Base-by-base conservation (phyloP, 495 filamentous ascomycete genomes). In the Podospora didyma region DNA sequence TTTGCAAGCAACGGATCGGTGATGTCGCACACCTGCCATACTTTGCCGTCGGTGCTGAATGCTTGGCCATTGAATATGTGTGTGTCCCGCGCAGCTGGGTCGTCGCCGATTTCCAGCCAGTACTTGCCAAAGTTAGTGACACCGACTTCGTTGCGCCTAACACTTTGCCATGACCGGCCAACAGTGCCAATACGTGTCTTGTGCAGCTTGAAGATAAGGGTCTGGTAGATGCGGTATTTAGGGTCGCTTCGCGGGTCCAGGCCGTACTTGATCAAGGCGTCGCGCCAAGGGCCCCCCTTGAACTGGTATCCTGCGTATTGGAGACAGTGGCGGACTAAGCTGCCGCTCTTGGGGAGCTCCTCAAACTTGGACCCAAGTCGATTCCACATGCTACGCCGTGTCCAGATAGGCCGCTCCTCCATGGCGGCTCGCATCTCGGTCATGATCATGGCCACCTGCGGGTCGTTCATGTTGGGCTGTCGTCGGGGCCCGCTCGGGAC, bases 11-110 rank as follows among this genome's bases (percentile, higher is more conserved):
- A 63, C 0, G 91, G 89, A 63, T 97, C 92, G 0, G 82, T 84
- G 54, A 98, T 87, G 68, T 98, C 94, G 73, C 92, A 95, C 28
- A 92, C 79, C 76, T 97, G 94, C 87, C 90, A 98, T 55, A 91
- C 84, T 46, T 91, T 89, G 2, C 92, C 92, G 64, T 94, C 90
- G 5, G 76, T 73, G 10, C 79, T 79, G 24, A 92, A 74, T 0
- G 66, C 73, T 42, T 82, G 69, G 37, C 94, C 93, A 46, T 93
- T 87, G 70, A 96, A 98, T 17, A 93, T 68, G 71, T 97, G 94
- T 37, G 76, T 82, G 49, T 75, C 69, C 31, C 70, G 69, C 24
- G 70, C 61, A 16, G 62, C 67, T n/a, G 65, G 58, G 49, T 69
- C 72, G 49, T 67, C 66, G 41, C 72, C 69, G 17, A 75, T 61